Evolutionary conservation across 2,329 filamentous ascomycete species (phyloP).

Genomic region (Neonectria neomacrospora): DNA sequence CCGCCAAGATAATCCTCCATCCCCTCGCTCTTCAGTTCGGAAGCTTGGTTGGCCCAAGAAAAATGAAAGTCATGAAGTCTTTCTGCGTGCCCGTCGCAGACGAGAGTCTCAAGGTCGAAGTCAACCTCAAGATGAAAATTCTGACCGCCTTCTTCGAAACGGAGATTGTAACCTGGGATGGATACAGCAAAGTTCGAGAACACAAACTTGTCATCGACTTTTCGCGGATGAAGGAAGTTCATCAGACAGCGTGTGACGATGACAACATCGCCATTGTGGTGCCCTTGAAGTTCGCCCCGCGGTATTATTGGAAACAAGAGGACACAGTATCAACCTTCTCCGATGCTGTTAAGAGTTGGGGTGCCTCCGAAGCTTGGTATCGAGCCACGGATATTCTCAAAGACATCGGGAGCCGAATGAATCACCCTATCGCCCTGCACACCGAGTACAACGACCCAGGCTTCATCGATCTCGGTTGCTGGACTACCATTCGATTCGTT

Average conservation of each 20-base stretch:
- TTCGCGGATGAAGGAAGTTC: constrained; percentile 57
- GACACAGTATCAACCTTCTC: constrained; percentile 49
- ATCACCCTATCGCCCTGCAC: constrained; percentile 54
- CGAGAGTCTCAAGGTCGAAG: constrained; percentile 42
- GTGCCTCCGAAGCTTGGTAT: constrained; percentile 57
- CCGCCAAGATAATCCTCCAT: constrained; percentile 53
- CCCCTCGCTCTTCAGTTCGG: constrained; percentile 70
- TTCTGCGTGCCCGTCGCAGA: constrained; percentile 26
- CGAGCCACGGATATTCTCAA: constrained; percentile 60
- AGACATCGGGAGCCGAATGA: constrained; percentile 46
- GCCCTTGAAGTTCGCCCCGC: constrained; percentile 59
- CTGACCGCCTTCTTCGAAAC: constrained; percentile 49
- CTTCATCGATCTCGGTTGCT: constrained; percentile 65
- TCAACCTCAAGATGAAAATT: constrained; percentile 45
- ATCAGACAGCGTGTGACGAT: constrained; percentile 45
- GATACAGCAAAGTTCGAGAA: constrained; percentile 29
- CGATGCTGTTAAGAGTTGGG: constrained; percentile 51
- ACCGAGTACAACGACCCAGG: constrained; percentile 47
- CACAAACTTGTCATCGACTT: constrained; percentile 60
- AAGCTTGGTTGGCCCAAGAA: constrained; percentile 61
- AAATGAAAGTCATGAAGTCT: constrained; percentile 69
- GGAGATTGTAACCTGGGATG: constrained; percentile 21
- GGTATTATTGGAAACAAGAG: constrained; percentile 56
- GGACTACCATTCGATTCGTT: constrained; percentile 65
- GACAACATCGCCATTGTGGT: constrained; percentile 57